Evolutionary conservation across 1,139 yeast genomes (phyloP).

Genomic region (Geotrichum australiense): DNA sequence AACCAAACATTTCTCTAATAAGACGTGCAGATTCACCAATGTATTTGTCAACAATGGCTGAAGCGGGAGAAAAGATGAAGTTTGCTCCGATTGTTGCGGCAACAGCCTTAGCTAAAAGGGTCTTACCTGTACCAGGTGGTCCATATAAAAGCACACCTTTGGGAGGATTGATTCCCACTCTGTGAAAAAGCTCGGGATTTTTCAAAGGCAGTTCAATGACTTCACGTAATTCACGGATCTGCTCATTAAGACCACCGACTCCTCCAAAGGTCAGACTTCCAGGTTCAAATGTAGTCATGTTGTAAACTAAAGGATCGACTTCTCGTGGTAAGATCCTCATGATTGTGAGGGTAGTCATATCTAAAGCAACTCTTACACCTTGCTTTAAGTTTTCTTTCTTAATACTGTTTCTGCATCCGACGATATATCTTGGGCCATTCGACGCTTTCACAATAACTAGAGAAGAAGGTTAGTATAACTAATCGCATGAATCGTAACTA

Average conservation of each 20-base stretch:
- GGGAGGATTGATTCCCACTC: conserved; percentile 97
- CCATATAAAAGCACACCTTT: conserved; percentile 96
- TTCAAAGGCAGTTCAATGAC: conserved; percentile 95
- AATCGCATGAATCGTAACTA: too few relatives aligned
- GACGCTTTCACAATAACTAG: conserved; percentile 85
- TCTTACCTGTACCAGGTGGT: conserved; percentile 99
- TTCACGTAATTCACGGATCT: conserved; percentile 92
- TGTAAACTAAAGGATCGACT: conserved; percentile 96
- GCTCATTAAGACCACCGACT: conserved; percentile 95
- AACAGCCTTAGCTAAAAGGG: conserved; percentile 92
- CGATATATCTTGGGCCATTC: conserved; percentile 95
- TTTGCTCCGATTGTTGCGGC: conserved; percentile 99
- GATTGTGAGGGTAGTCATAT: conserved; percentile 95
- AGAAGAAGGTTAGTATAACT: conserved; percentile 5
- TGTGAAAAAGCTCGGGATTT: conserved; percentile 89
- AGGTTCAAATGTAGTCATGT: conserved; percentile 97
- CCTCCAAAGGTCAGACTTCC: conserved; percentile 94
- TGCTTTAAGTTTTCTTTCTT: conserved; percentile 76
- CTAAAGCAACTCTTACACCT: conserved; percentile 94
- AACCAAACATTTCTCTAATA: conserved; percentile 97
- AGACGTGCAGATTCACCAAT: conserved; percentile 97
- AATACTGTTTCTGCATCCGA: conserved; percentile 92
- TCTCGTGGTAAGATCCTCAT: conserved; percentile 97
- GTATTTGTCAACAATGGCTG: conserved; percentile 96
- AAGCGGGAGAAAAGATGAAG: conserved; percentile 95